A percentile compares a stretch with the other conserved stretches of the same genome.
Conservation (phyloP, 495 filamentous ascomycete species). For the Xylaria palmicola region DNA sequence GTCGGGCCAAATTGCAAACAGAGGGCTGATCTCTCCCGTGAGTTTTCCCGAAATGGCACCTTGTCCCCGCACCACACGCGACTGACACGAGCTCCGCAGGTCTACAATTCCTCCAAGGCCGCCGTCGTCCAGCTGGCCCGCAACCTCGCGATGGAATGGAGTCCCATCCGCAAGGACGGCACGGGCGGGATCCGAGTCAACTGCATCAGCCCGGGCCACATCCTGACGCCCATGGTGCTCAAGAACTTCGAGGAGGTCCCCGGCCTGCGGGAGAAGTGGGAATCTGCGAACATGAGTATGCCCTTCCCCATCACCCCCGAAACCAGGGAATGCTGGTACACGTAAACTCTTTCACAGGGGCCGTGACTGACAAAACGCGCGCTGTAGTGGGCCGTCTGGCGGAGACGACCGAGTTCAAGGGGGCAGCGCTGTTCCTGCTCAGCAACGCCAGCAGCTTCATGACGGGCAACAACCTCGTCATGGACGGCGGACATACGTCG, state of each 20-base stretch:
- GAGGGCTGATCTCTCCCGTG: constrained; percentile 61
- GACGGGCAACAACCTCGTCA: constrained; percentile 61
- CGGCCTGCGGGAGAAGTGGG: constrained; percentile 58
- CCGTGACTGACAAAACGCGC: constrained; percentile 4
- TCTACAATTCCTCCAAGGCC: constrained; percentile 71
- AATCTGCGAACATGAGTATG: constrained; percentile 63
- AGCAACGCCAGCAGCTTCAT: constrained; percentile 70
- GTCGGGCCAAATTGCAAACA: constrained; percentile 71
- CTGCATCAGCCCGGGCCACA: constrained; percentile 65
- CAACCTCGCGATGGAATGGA: constrained; percentile 73
- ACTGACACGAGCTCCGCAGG: constrained; percentile 10
- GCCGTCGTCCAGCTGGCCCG: constrained; percentile 65
- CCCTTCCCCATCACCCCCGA: neutral
- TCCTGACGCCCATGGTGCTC: constrained; percentile 70
- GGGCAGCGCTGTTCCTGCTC: constrained; percentile 55
- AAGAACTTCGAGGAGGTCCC: constrained; percentile 66
- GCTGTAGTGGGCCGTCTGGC: constrained; percentile 57
- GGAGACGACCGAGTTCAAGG: constrained; percentile 63
- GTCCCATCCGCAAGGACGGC: constrained; percentile 38
- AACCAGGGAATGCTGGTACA: neutral
- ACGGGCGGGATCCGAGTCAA: constrained; percentile 66
- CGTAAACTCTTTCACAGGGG: too few relatives aligned
- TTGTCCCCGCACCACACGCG: too few relatives aligned
- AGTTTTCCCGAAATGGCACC: too few relatives aligned
- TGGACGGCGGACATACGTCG: constrained; percentile 62